Evolutionary conservation across 2,329 filamentous ascomycete species (phyloP).

Genomic region (Fusarium newnesense): DNA sequence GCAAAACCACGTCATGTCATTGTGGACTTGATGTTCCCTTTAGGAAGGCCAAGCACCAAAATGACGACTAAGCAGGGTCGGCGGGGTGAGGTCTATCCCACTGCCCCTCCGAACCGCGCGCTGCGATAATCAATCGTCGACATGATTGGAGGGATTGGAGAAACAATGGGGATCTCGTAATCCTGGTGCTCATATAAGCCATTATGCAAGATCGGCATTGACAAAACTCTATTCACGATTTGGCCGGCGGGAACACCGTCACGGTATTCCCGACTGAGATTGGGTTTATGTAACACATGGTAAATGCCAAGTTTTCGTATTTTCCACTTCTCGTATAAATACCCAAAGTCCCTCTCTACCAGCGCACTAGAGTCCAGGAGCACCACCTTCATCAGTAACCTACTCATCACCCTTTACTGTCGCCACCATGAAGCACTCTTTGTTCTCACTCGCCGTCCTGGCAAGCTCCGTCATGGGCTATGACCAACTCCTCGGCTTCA

Average conservation of each 20-base stretch:
- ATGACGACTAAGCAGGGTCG: background rate
- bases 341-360: background rate
- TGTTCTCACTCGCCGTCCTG: conserved; percentile 14
- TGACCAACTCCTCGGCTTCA: conserved; percentile 41
- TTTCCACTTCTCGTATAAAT: background rate
- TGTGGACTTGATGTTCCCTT: fast-evolving
- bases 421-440: conserved; percentile 11
- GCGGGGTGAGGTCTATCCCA: background rate
- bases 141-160: background rate
- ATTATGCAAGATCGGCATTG: background rate
- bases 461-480: conserved; percentile 13
- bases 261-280: background rate
- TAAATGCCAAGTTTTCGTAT: background rate
- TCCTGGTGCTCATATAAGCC: background rate
- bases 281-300: background rate
- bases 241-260: background rate
- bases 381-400: background rate
- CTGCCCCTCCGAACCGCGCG: conserved; percentile 1
- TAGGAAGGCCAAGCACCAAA: background rate
- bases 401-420: background rate
- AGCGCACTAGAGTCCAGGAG: background rate
- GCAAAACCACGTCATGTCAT: background rate
- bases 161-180: background rate
- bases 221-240: background rate
- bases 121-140: background rate